Conservation (phyloP, 371 early-diverging fungal genomes). For the Encephalitozoon hellem region DNA sequence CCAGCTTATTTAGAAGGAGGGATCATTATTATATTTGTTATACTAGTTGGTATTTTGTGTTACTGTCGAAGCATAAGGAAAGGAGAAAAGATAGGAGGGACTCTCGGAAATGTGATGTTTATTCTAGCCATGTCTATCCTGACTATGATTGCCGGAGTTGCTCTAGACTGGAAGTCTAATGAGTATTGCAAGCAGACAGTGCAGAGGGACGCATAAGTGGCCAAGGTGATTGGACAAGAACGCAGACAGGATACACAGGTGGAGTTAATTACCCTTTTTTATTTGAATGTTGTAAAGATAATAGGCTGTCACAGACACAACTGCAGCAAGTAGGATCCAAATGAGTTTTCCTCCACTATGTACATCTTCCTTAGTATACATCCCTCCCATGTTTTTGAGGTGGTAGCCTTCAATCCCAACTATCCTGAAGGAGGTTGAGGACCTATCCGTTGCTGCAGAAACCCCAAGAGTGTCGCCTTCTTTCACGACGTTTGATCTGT, state of each 20-base stretch:
- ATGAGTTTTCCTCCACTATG: background rate
- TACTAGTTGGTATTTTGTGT: background rate
- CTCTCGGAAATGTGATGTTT: background rate
- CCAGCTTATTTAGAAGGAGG: background rate
- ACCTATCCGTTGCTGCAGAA: background rate
- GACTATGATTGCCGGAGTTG: too few relatives aligned
- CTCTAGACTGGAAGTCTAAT: too few relatives aligned
- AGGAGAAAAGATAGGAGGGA: background rate
- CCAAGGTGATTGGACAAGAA: too few relatives aligned
- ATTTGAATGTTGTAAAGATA: conserved; percentile 3
- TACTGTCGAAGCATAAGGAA: background rate
- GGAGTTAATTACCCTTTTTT: background rate
- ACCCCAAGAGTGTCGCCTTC: background rate
- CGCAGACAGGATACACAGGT: too few relatives aligned
- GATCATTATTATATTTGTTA: background rate
- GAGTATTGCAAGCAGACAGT: too few relatives aligned
- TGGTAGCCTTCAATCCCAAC: background rate
- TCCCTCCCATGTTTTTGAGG: background rate
- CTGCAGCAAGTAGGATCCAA: background rate
- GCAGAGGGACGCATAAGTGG: too few relatives aligned
- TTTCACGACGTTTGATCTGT: background rate
- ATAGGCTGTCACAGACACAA: background rate
- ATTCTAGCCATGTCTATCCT: too few relatives aligned
- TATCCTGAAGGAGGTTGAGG: background rate
- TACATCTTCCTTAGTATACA: background rate